These are phyloP conservation scores for Penicillium paxilli DNA, from an alignment of 495 filamentous ascomycete genomes.

Conservation along the genomic window DNA sequence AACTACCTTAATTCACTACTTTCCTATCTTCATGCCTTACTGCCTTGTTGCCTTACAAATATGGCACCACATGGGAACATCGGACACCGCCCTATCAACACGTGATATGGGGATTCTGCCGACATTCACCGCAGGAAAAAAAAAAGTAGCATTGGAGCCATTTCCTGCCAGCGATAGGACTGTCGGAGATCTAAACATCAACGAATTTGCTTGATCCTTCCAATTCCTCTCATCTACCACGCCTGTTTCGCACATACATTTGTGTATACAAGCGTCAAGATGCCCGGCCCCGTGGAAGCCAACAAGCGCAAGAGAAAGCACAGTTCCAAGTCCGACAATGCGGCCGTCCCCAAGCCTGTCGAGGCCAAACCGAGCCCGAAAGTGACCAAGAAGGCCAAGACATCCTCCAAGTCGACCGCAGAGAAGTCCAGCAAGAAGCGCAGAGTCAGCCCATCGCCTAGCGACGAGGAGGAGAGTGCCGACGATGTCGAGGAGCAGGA, in stretches of 20 bases:
- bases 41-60: neutral
- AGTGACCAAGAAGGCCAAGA: constrained; percentile 23
- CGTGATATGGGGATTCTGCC: constrained; percentile 35
- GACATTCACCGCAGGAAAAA: constrained; percentile 25
- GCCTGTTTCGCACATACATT: constrained; percentile 1
- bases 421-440: constrained; percentile 37
- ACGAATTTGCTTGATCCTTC: neutral
- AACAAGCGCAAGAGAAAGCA: constrained; percentile 73
- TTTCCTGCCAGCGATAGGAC: constrained; percentile 26
- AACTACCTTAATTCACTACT: too few relatives aligned
- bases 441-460: constrained; percentile 33
- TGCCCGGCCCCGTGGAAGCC: constrained; percentile 44
- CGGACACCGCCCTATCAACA: constrained; percentile 20
- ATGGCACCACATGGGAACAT: neutral
- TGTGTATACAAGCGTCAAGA: constrained; percentile 17
- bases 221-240: neutral
- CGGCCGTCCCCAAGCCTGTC: constrained; percentile 28
- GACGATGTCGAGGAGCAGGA: constrained; percentile 22
- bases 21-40: too few relatives aligned
- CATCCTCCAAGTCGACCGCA: constrained; percentile 19
- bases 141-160: constrained; percentile 32
- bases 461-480: constrained; percentile 33
- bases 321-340: constrained; percentile 25
- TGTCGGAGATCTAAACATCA: constrained; percentile 24
- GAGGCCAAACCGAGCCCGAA: constrained; percentile 23